A percentile compares a stretch with the other conserved stretches of the same genome.
phyloP scores from a whole-genome alignment of 2,329 filamentous ascomycete species.

The Sarocladium oryzae region DNA sequence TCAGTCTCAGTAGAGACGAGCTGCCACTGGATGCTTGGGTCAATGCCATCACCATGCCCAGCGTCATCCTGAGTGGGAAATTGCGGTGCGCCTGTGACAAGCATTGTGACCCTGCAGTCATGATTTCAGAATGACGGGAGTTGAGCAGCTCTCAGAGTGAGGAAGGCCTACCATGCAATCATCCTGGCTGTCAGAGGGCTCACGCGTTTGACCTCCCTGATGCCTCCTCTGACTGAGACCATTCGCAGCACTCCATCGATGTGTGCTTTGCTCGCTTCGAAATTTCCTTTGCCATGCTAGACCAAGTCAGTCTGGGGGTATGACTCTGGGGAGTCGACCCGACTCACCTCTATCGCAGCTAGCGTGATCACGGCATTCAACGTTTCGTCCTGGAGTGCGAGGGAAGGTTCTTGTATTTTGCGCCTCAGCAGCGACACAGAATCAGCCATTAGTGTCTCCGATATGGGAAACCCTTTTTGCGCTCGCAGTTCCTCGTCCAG shows the following conservation, averaged over 20 bases:
- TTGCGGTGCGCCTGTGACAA: conserved; percentile 46
- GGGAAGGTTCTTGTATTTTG: conserved; percentile 33
- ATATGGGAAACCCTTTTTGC: conserved; percentile 45
- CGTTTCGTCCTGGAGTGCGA: conserved; percentile 40
- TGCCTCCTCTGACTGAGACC: conserved; percentile 43
- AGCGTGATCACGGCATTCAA: conserved; percentile 51
- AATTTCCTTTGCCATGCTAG: conserved; percentile 48
- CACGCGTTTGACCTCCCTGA: conserved; percentile 37
- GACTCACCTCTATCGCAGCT: conserved; percentile 48
- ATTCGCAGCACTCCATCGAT: conserved; percentile 43
- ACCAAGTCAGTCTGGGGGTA: background rate
- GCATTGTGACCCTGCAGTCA: conserved; percentile 45
- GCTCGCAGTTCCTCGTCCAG: conserved; percentile 47
- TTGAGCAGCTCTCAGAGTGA: background rate
- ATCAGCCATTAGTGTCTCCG: conserved; percentile 50
- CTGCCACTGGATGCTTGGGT: conserved; percentile 44
- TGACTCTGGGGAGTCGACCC: background rate
- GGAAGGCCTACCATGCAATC: conserved; percentile 41
- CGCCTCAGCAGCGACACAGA: conserved; percentile 45
- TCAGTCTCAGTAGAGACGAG: conserved; percentile 4
- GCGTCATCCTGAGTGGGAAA: conserved; percentile 45
- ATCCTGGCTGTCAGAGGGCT: conserved; percentile 49
- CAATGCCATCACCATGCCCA: conserved; percentile 41
- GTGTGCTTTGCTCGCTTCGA: conserved; percentile 37
- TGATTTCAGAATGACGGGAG: background rate